phyloP scores from a whole-genome alignment of 2,329 filamentous ascomycete genomes.

The Capronia epimyces region DNA sequence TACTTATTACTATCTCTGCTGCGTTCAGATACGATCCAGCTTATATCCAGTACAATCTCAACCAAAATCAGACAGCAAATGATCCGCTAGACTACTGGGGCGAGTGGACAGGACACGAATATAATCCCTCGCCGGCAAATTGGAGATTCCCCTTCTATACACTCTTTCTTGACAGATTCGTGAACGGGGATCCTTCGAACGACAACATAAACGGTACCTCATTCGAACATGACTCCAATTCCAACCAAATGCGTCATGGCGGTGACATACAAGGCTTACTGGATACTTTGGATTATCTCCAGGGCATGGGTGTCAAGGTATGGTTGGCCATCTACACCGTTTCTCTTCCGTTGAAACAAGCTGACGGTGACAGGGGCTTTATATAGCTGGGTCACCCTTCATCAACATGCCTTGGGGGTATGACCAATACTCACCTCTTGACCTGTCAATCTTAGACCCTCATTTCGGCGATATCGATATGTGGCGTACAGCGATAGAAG shows the following conservation, averaged over 20 bases:
- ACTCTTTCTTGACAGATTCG: slow-evolving; percentile 58
- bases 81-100: slow-evolving; percentile 55
- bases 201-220: slow-evolving; percentile 57
- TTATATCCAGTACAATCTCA: slow-evolving; percentile 55
- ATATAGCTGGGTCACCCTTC: slow-evolving; percentile 59
- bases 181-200: slow-evolving; percentile 60
- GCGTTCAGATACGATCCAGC: slow-evolving; percentile 47
- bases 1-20: slow-evolving; percentile 15
- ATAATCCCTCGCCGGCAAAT: slow-evolving; percentile 52
- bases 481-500: slow-evolving; percentile 54
- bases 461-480: slow-evolving; percentile 56
- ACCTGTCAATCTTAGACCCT: slow-evolving; percentile 58
- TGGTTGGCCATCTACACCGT: neutral
- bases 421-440: slow-evolving; percentile 56
- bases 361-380: slow-evolving; percentile 54
- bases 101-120: slow-evolving; percentile 47
- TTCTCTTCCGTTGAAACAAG: no score
- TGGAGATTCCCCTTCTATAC: slow-evolving; percentile 65
- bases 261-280: slow-evolving; percentile 55
- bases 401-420: slow-evolving; percentile 61
- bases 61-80: slow-evolving; percentile 53
- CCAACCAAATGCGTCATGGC: slow-evolving; percentile 59
- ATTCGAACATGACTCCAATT: slow-evolving; percentile 57
- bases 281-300: slow-evolving; percentile 59
- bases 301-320: slow-evolving; percentile 60